Base-by-base conservation (phyloP, 495 filamentous ascomycete genomes). In the Jackrogersella minutella region DNA sequence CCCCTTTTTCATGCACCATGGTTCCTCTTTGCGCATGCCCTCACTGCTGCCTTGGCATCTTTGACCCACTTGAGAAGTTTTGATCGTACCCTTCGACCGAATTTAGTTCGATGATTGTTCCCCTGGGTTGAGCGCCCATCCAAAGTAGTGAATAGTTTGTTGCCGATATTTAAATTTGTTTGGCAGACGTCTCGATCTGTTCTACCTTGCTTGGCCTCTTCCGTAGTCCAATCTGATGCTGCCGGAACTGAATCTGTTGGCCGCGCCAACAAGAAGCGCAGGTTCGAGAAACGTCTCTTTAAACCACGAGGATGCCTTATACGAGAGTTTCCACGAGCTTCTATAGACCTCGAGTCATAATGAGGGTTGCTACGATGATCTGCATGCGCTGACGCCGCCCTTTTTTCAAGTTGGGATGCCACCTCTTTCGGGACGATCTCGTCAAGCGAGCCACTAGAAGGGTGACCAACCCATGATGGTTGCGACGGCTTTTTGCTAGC, bases 21-120 rank as follows among this genome's bases (percentile, higher is more conserved):
- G 40, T 60, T 69, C 47, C 30, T 71, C 17, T 62, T 71, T 19
- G 64, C 50, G 46, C 61, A 65, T 52, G 50, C 64, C 36, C 74
- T 66, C 44, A 73, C 70, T 41, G 57, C 71, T 19, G 31, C 58
- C 53, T 68, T 72, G 13, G 73, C 66, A 59, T 64, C 58, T 57
- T 51, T 64, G 16, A 69, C 66, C 70, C 70, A 74, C 61, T 54
- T 71, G 37, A 59, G 47, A 39, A 74, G 39, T 19, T 44, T 68
- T 19, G 67, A 64, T 21, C 67, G 66, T 14, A 74, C 58, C 16
- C 70, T 61, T 41, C 61, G 69, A 43, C 64, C 37, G 13, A 73
- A 53, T 13, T 24, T 22, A 39, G 46, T 2, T 19, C 66, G 61
- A 31, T 24, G 13, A 13, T 54, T 41, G 11, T 54, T 43, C 14